Conservation (phyloP, 2,329 filamentous ascomycete genomes). For the Cytospora piceicola region DNA sequence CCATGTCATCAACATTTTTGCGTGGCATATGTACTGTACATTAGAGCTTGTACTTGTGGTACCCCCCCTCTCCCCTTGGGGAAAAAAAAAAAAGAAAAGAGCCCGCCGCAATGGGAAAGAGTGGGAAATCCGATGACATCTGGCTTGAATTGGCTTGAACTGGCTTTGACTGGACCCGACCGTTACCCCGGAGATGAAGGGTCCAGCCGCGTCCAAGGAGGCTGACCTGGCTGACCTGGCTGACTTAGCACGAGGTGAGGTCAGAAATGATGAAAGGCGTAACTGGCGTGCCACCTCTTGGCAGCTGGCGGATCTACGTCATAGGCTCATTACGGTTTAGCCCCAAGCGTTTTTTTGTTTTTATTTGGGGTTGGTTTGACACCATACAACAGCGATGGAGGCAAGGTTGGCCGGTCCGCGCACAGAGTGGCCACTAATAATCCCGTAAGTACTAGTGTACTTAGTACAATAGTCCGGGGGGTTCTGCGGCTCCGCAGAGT, state of each 20-base stretch:
- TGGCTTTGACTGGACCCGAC: slow-evolving; percentile 2
- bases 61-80: too few species aligned
- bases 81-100: too few species aligned
- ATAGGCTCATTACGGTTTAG: slow-evolving; percentile 10
- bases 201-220: slow-evolving; percentile 6
- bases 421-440: neutral
- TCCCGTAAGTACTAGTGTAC: too few species aligned
- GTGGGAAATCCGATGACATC: slow-evolving; percentile 20
- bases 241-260: slow-evolving; percentile 25
- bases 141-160: too few species aligned
- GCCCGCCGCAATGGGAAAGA: neutral
- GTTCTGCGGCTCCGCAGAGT: neutral
- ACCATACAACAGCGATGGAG: neutral
- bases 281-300: slow-evolving; percentile 26
- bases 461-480: neutral
- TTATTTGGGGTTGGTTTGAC: neutral
- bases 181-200: neutral
- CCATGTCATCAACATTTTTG: neutral
- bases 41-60: too few species aligned
- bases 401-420: neutral
- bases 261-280: slow-evolving; percentile 29
- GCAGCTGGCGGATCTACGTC: slow-evolving; percentile 23
- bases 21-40: neutral
- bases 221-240: neutral
- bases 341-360: slow-evolving; percentile 6